phyloP scores from a whole-genome alignment of 306 rosid genomes.

The Ochetophila trinervis region DNA sequence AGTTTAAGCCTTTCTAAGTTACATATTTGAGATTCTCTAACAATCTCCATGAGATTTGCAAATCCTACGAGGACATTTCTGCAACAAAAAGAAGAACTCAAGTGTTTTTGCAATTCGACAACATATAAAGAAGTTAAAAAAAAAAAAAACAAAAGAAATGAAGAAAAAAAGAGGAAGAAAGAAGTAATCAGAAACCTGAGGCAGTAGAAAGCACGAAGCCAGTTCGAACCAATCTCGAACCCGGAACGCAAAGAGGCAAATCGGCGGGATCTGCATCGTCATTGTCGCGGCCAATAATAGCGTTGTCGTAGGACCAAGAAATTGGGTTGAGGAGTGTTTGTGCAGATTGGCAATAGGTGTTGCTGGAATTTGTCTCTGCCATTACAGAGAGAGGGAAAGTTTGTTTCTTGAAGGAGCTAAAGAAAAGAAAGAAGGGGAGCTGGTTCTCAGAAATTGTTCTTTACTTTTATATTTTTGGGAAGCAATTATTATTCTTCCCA shows the following conservation, averaged over 20 bases:
- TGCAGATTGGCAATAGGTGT: not conserved
- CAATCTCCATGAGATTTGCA: too few species aligned
- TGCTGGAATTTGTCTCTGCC: not conserved
- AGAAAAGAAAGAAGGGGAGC: not conserved
- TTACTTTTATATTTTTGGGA: not conserved
- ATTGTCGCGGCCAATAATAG: not conserved
- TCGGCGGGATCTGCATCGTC: constrained; percentile 6
- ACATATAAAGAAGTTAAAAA: not conserved
- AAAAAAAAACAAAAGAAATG: not conserved
- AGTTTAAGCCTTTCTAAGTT: too few species aligned
- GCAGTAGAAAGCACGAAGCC: constrained; percentile 8
- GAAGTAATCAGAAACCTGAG: constrained; percentile 9
- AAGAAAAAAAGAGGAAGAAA: too few species aligned
- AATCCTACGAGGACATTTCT: too few species aligned
- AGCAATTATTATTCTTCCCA: not conserved
- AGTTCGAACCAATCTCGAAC: constrained; percentile 25
- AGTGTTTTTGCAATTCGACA: too few species aligned
- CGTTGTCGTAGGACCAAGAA: not conserved
- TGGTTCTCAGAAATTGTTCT: not conserved
- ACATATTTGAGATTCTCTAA: too few species aligned
- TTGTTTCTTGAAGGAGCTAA: too few species aligned
- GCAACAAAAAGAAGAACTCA: too few species aligned
- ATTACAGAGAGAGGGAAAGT: too few species aligned
- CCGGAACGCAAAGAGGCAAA: constrained; percentile 23
- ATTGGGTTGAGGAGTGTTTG: not conserved